Conservation (phyloP, 257 asterid genomes). For the Plectranthus barbatus region DNA sequence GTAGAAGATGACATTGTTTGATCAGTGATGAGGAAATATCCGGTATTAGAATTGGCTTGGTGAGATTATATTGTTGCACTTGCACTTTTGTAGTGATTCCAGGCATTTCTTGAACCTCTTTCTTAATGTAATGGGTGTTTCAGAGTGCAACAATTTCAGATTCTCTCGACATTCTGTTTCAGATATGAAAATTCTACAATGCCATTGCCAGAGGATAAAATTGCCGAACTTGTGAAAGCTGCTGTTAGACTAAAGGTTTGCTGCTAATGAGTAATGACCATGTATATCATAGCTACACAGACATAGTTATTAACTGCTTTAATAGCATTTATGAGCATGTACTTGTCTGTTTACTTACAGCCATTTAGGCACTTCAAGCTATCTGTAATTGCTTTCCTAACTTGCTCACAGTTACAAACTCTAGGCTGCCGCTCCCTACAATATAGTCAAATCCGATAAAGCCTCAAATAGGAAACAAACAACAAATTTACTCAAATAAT, state of each 20-base stretch:
- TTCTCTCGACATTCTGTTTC: conserved; percentile 31
- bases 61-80: conserved; percentile 28
- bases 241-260: conserved; percentile 97
- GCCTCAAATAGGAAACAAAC: conserved; percentile 7
- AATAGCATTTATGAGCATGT: too few relatives aligned
- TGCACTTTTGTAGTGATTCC: conserved; percentile 12
- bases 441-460: too few relatives aligned
- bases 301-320: too few relatives aligned
- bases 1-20: conserved; percentile 76
- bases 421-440: too few relatives aligned
- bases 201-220: conserved; percentile 81
- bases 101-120: conserved; percentile 19
- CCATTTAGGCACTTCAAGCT: background rate
- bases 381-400: background rate
- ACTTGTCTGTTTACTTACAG: background rate
- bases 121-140: conserved; percentile 58
- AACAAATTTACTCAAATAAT: background rate
- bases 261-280: conserved; percentile 6
- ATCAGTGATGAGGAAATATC: conserved; percentile 94
- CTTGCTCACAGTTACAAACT: background rate
- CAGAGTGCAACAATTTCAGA: conserved; percentile 99
- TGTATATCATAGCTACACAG: background rate
- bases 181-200: conserved; percentile 91
- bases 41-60: conserved; percentile 97
- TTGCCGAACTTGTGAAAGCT: conserved; percentile 81